Conservation (phyloP, 345 rosid genomes). For the Hibiscus tridactylites region DNA sequence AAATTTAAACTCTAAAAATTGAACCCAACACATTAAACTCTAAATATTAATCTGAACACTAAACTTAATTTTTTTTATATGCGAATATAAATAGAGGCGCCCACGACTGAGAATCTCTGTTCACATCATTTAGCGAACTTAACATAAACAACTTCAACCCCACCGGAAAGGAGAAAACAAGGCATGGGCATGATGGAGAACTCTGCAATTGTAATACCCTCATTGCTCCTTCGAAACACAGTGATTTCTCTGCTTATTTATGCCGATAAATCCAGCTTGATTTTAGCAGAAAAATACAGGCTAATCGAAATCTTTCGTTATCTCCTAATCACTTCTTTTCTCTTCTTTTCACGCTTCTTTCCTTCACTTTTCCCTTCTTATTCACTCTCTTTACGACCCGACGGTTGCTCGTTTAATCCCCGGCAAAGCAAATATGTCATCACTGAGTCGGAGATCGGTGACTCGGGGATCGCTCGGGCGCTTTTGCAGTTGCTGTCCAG, state of each 20-base stretch:
- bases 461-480: conserved; percentile 61
- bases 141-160: too few relatives aligned
- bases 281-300: conserved; percentile 34
- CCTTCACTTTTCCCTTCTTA: conserved; percentile 29
- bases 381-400: conserved; percentile 4
- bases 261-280: conserved; percentile 54
- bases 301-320: conserved; percentile 45
- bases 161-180: not conserved
- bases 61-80: too few relatives aligned
- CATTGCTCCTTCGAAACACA: conserved; percentile 51
- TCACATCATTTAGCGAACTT: too few relatives aligned
- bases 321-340: conserved; percentile 34
- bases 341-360: conserved; percentile 56
- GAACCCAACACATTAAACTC: too few relatives aligned
- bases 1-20: too few relatives aligned
- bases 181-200: conserved; percentile 31
- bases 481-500: conserved; percentile 53
- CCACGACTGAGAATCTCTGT: too few relatives aligned
- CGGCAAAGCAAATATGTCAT: not conserved
- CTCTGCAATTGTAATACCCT: conserved; percentile 36
- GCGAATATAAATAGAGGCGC: too few relatives aligned
- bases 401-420: not conserved
- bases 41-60: too few relatives aligned
- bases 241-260: conserved; percentile 41
- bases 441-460: conserved; percentile 13